Evolutionary conservation across 768 basidiomycete species (phyloP).

Genomic region (Lentinula detonsa): DNA sequence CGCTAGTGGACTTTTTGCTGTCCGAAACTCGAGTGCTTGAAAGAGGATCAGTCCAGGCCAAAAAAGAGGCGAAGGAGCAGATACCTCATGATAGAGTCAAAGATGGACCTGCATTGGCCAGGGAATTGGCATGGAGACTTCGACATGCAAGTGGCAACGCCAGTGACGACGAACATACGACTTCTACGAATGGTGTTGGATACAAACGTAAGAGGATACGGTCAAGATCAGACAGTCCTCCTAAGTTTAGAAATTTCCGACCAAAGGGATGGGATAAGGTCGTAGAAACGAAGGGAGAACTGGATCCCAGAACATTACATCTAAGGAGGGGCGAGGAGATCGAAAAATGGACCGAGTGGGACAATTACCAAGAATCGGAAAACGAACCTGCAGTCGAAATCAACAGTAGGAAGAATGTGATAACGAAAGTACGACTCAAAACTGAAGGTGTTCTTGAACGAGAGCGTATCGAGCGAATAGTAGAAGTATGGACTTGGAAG

Average conservation of each 20-base stretch:
- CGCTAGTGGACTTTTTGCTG: conserved; percentile 75
- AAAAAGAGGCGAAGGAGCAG: conserved; percentile 75
- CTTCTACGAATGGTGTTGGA: conserved; percentile 16
- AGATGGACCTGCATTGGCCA: conserved; percentile 73
- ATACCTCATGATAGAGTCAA: conserved; percentile 78
- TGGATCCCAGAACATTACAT: conserved; percentile 30
- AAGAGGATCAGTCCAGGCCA: conserved; percentile 59
- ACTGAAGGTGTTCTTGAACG: conserved; percentile 50
- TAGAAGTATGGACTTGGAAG: conserved; percentile 66
- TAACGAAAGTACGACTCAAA: conserved; percentile 54
- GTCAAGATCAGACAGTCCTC: conserved; percentile 17
- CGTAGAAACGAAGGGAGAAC: conserved; percentile 34
- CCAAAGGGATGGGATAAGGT: conserved; percentile 62
- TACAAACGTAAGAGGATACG: conserved; percentile 31
- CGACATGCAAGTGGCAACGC: conserved; percentile 51
- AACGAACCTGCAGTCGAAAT: conserved; percentile 32
- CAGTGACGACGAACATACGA: conserved; percentile 62
- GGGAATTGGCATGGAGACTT: conserved; percentile 84
- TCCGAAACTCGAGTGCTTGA: conserved; percentile 71
- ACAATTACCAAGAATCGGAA: conserved; percentile 23
- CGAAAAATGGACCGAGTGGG: conserved; percentile 35
- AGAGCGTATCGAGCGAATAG: conserved; percentile 61
- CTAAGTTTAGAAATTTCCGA: conserved; percentile 58
- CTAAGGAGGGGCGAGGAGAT: conserved; percentile 30
- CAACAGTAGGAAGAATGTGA: conserved; percentile 38